Evolutionary conservation across 108 stramenopile genomes (phyloP), one percentile per base, ranked within the genome.

Genomic region (Nitzschia sp.): DNA sequence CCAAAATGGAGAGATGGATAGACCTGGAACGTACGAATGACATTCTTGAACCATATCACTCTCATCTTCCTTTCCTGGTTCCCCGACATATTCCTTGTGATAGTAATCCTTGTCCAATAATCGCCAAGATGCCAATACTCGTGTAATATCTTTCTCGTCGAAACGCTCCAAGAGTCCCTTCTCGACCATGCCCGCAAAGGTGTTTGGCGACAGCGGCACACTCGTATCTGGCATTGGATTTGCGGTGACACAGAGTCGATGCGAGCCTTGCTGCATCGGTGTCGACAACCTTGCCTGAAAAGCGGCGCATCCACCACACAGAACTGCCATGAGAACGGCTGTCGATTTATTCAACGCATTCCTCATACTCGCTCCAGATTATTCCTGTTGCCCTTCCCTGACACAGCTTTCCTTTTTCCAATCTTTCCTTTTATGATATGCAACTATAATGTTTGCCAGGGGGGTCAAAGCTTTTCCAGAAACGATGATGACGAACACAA

Each of bases 141-240:
- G 80, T 31, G 66, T 47, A 35, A 89, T 85, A 23, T 82, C 73
- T 1, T 65, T 24, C 26, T 66, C 66, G 9, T 69, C 57, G 59
- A 86, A 94, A 42, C 68, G 61, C 31, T 80, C 77, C 28, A 79
- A 42, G 2, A 94, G 53, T 13, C 80, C 88, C 38, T 75, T 71
- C 71, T 91, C 92, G 9, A 94, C 86, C 64, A 80, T 66, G 17
- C 90, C 88, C 11, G 92, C 92, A 70, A 89, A 86, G 23, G 88
- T 84, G 27, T 75, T 66, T 9, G 79, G 76, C n/a, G 83, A 49
- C 24, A 90, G 67, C 9, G 85, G 87, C 9, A 62, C 49, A 5
- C 67, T 49, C 0, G 75, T 69, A 46, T 73, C 46, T 24, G 86
- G 83, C 1, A 80, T 55, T 8, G 67, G 5, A 19, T 26, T 51